Evolutionary conservation across 768 basidiomycete genomes (phyloP), one percentile per base, ranked within the genome.

Genomic region (Scleroderma citrinum): DNA sequence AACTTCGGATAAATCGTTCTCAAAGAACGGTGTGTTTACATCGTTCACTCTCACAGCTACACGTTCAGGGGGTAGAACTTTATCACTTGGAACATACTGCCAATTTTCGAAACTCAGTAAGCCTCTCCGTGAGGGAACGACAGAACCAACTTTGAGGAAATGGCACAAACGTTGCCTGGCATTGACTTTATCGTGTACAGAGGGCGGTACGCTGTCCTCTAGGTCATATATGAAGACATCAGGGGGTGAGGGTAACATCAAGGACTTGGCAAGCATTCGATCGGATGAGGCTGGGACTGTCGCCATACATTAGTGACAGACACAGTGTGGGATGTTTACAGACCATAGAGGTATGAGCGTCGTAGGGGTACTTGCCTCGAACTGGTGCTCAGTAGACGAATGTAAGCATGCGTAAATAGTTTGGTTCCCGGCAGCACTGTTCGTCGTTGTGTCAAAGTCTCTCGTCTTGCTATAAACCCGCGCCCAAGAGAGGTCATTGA

Each of bases 191-290:
- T 82, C 80, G 23, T 70, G 66, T 26, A 64, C 56, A 5, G 71
- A 69, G 3, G 85, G 85, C 4, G 89, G 70, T 0, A 94, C 81
- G 52, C 87, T 87, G 63, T 95, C 92, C 63, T 94, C 92, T 12
- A 95, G 72, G 70, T 95, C 92, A 59, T 92, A 93, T 21, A 92
- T 84, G 31, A 92, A 71, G 37, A 85, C 75, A 52, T 95, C 92
- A 2, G 90, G 82, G 2, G 68, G 62, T 13, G 74, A 71, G 20
- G 50, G 59, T 29, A 64, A 37, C 10, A 59, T 64, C 39, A 87
- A 71, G 0, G 87, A 87, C 62, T 92, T 94, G 55, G 82, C 71
- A 30, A 95, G 79, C 85, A 92, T 91, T 36, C 80, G 76, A 31
- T 85, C 80, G 12, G 83, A 85, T 1, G 90, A 85, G 5, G 83